Evolutionary conservation across 1,284 basidiomycete genomes (phyloP), one percentile per base, ranked within the genome.

Genomic region (Singerocomus inundabilis): DNA sequence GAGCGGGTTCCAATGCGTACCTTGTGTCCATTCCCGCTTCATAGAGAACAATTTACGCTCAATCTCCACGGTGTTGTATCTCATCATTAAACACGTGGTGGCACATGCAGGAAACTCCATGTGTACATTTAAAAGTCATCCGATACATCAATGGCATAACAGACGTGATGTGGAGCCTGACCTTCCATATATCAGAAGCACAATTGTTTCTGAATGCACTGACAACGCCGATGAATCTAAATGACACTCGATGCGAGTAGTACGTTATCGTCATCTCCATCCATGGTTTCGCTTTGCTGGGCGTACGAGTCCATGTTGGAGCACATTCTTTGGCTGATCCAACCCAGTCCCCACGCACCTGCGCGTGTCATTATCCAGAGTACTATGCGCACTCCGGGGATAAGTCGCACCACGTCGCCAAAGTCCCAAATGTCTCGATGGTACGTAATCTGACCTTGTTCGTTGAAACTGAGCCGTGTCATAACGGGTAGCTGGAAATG

Each of bases 351-450:
- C 48, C 73, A 72, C 18, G 81, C 85, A 2, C 79, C 72, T 18
- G 84, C 66, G 33, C 87, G 76, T 38, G 80, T 76, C 38, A 74
- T 73, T 37, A 88, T 72, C 85, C 85, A 90, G 54, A 85, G 80
- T 2, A 76, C 76, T 35, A 84, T 66, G 6, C 78, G 75, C 55
- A 81, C 75, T 5, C 87, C 85, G 5, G 87, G 87, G 8, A 88
- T 63, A 37, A 89, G 75, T 29, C 79, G 80, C 57, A 86, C 70
- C 52, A 87, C 71, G 58, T 88, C 86, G 62, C 82, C 74, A 56
- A 86, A 73, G 61, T 89, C 85, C 85, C 85, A 88, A 39, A 85
- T 76, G 60, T 89, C 86, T 26, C 85, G 76, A 59, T 89, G 88
- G 57, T 83, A 77, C 1, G 84, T 84, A 46, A 90, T 82, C 47